These are phyloP conservation scores for Lipomyces sp. DNA, from an alignment of 805 yeast species.

Conservation along the genomic window DNA sequence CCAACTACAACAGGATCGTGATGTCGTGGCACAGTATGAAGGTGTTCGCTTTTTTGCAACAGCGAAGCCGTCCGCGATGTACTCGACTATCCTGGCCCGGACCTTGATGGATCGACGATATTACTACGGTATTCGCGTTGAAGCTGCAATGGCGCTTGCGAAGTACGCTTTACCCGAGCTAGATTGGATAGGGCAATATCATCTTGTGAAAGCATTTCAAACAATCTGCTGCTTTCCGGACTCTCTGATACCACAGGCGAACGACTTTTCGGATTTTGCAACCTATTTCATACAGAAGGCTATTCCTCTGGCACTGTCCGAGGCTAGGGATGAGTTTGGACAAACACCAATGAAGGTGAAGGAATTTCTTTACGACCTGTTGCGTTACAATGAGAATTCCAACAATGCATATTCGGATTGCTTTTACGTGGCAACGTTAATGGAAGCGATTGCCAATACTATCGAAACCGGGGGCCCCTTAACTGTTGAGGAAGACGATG, in stretches of 20 bases:
- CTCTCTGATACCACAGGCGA: slow-evolving; percentile 67
- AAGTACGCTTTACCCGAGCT: slow-evolving; percentile 58
- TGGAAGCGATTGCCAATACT: slow-evolving; percentile 51
- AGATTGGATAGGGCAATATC: slow-evolving; percentile 68
- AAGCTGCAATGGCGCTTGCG: slow-evolving; percentile 79
- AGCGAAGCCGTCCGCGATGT: slow-evolving; percentile 56
- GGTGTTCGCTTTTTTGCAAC: slow-evolving; percentile 72
- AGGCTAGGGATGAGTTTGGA: slow-evolving; percentile 56
- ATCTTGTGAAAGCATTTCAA: slow-evolving; percentile 67
- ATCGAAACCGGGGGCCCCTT: slow-evolving; percentile 24
- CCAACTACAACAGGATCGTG: slow-evolving; percentile 90
- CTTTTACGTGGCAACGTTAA: slow-evolving; percentile 57
- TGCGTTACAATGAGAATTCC: slow-evolving; percentile 82
- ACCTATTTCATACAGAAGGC: slow-evolving; percentile 66
- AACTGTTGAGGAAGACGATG: slow-evolving; percentile 1
- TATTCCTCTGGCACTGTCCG: slow-evolving; percentile 60
- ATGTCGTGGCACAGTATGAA: slow-evolving; percentile 91
- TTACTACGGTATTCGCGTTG: slow-evolving; percentile 82
- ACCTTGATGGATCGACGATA: slow-evolving; percentile 82
- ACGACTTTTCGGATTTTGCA: slow-evolving; percentile 72
- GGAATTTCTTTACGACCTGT: slow-evolving; percentile 61
- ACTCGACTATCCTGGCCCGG: slow-evolving; percentile 73
- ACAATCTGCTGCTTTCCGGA: slow-evolving; percentile 68
- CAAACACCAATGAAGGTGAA: slow-evolving; percentile 58
- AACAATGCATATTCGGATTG: slow-evolving; percentile 74